A percentile compares a stretch with the other conserved stretches of the same genome.
Conservation (phyloP, 192 early-diverging fungal species). For the Backusella luteola region DNA sequence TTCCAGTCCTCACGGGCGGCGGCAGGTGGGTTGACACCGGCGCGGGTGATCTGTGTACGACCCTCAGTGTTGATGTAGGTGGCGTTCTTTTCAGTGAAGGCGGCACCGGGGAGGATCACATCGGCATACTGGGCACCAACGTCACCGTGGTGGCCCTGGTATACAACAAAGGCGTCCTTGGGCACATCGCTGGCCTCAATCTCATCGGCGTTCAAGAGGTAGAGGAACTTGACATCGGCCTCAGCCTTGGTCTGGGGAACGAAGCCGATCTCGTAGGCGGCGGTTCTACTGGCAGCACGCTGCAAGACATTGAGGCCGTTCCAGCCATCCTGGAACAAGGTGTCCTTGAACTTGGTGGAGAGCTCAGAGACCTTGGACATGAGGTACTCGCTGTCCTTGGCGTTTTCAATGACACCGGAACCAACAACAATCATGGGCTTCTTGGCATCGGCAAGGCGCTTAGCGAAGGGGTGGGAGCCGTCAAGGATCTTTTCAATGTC, state of each 20-base stretch:
- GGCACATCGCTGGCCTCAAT: slow-evolving; percentile 73
- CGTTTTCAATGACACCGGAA: slow-evolving; percentile 71
- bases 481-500: slow-evolving; percentile 69
- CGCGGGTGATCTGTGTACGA: slow-evolving; percentile 88
- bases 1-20: slow-evolving; percentile 99
- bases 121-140: slow-evolving; percentile 92
- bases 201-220: slow-evolving; percentile 93
- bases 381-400: slow-evolving; percentile 66
- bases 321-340: slow-evolving; percentile 75
- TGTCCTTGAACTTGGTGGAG: slow-evolving; percentile 62
- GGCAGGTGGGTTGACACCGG: slow-evolving; percentile 85
- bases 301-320: slow-evolving; percentile 94
- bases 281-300: slow-evolving; percentile 80
- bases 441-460: slow-evolving; percentile 79
- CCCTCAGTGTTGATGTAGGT: slow-evolving; percentile 99
- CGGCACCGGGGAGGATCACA: slow-evolving; percentile 92
- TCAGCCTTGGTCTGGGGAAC: slow-evolving; percentile 52
- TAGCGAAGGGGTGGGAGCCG: slow-evolving; percentile 71
- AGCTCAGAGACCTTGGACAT: slow-evolving; percentile 76
- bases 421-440: slow-evolving; percentile 92
- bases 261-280: slow-evolving; percentile 91
- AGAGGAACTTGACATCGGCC: slow-evolving; percentile 68
- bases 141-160: slow-evolving; percentile 99
- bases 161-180: slow-evolving; percentile 92
- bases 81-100: slow-evolving; percentile 95